Evolutionary conservation across 202 grass and related monocot genomes (phyloP).

Genomic region (Digitaria exilis): DNA sequence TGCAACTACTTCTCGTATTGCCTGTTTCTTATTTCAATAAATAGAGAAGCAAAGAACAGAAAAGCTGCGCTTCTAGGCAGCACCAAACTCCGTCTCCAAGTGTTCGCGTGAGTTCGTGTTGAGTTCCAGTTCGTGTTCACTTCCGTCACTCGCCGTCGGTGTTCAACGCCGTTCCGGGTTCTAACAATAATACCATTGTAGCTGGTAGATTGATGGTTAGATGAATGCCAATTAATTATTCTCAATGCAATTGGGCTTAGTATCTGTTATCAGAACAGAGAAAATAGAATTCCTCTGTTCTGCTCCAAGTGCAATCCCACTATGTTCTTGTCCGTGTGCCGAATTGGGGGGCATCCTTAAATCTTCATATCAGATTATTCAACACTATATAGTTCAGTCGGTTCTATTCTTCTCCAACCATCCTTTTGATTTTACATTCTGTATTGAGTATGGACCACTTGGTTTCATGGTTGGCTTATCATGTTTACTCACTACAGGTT

Average conservation of each 20-base stretch:
- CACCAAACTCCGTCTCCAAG: too few relatives aligned
- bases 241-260: background rate
- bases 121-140: too few relatives aligned
- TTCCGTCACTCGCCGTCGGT: too few relatives aligned
- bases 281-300: background rate
- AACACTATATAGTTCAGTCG: background rate
- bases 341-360: background rate
- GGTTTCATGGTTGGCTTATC: slow-evolving; percentile 1
- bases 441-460: background rate
- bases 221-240: background rate
- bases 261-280: background rate
- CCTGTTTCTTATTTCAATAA: too few relatives aligned
- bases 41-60: too few relatives aligned
- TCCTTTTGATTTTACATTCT: background rate
- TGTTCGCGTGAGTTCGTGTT: too few relatives aligned
- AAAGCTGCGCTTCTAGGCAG: too few relatives aligned
- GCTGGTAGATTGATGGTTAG: background rate
- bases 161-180: too few relatives aligned
- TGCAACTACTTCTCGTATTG: too few relatives aligned
- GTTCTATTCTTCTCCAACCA: background rate
- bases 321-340: background rate
- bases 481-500: slow-evolving; percentile 45
- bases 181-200: too few relatives aligned
- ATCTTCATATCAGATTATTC: background rate
- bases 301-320: background rate